Base-by-base conservation (phyloP, 345 rosid species). In the Eucalyptus polyanthemos region DNA sequence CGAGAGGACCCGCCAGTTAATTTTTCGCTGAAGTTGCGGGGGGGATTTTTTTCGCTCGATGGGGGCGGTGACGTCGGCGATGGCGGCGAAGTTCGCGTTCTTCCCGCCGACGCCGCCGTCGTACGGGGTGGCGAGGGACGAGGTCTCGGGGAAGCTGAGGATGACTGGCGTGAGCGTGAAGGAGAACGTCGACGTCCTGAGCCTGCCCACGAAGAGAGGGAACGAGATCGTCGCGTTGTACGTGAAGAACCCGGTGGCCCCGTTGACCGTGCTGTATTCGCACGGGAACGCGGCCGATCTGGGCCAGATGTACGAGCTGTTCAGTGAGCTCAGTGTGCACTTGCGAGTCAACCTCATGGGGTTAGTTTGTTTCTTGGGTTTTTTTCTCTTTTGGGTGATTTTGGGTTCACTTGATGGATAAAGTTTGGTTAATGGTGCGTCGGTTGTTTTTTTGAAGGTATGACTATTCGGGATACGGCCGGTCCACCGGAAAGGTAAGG, bases 201-300 rank as follows among this genome's bases (percentile, higher is more conserved):
- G 80, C 91, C 89, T 96, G 88, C 91, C 91, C 44, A 97, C 99
- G 3, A 95, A 96, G 95, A 94, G 96, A 89, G 97, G 99, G 90
- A 97, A 95, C 91, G 94, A 92, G 88, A 96, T 96, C 89, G 97
- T 95, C 87, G 99, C 97, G 45, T 93, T 97, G 88, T 97, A 95
- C 91, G 91, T 96, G 65, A 94, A 94, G 94, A 97, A 97, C 86
- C 97, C 96, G 49, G 80, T 92, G 22, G 99, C 99, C n/a, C 89
- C 95, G 40, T 93, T 96, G 89, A 96, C 99, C 9, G 62, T 96
- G 65, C 94, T 96, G 27, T 96, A 96, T 90, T 96, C 99, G 5
- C 99, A 97, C 53, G 99, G 99, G 21, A 97, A 97, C 92, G 99
- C 99, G 14, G 99, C 99, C 58, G 99, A 97, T 96, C 95, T 97